phyloP scores from a whole-genome alignment of 371 early-diverging fungal genomes.

The Thermomucor indicae-seudaticae region DNA sequence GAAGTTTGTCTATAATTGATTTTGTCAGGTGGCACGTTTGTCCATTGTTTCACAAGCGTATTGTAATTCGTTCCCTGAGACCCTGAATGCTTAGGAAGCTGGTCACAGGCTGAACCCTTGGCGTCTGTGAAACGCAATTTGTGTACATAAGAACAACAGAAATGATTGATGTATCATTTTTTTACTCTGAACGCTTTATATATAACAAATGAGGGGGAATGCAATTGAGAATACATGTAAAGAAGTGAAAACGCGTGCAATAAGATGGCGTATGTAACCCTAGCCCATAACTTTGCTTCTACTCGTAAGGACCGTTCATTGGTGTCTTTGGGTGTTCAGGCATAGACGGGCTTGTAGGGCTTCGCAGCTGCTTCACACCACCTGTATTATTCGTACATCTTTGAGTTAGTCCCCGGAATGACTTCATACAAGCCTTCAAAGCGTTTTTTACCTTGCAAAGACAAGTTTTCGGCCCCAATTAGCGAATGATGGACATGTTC shows the following conservation, averaged over 20 bases:
- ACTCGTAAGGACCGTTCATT: slow-evolving; percentile 19
- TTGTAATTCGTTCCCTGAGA: neutral
- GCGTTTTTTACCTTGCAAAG: slow-evolving; percentile 57
- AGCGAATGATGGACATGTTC: slow-evolving; percentile 83
- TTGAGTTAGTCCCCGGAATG: neutral
- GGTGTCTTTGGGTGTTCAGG: slow-evolving; percentile 10
- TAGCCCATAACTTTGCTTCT: neutral
- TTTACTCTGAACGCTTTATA: neutral
- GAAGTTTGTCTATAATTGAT: no score
- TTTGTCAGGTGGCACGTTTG: neutral
- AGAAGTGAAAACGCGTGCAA: neutral
- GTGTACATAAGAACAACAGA: neutral
- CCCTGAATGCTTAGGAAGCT: neutral
- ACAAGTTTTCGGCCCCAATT: slow-evolving; percentile 77
- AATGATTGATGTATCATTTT: neutral
- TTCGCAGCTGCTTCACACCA: slow-evolving; percentile 14
- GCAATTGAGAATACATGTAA: no score
- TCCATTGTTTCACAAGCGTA: neutral
- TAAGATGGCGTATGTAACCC: neutral
- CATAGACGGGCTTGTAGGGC: slow-evolving; percentile 2
- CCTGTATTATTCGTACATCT: neutral
- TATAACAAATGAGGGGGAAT: neutral
- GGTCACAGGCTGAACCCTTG: neutral
- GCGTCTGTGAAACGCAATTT: neutral
- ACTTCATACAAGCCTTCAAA: neutral